These are phyloP conservation scores for Bjerkandera adusta DNA, from an alignment of 1,284 basidiomycete species.

Conservation along the genomic window DNA sequence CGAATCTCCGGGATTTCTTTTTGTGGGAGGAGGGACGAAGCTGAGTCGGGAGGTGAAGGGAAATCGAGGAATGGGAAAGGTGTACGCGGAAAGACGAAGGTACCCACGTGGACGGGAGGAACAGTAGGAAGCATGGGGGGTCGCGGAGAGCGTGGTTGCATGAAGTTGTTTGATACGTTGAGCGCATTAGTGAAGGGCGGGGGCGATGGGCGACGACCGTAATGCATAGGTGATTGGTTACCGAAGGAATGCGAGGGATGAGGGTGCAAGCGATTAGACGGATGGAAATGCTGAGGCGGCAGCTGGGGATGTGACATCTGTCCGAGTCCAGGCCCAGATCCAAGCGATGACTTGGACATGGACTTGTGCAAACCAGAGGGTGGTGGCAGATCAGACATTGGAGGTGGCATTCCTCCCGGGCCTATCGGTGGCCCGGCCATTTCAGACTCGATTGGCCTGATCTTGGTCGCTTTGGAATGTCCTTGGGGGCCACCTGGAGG, in stretches of 20 bases:
- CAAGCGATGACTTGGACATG: slow-evolving; percentile 16
- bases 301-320: slow-evolving; percentile 6
- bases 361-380: slow-evolving; percentile 17
- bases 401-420: slow-evolving; percentile 17
- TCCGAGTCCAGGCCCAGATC: slow-evolving; percentile 8
- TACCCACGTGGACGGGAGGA: slow-evolving; percentile 50
- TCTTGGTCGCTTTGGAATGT: slow-evolving; percentile 7
- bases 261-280: slow-evolving; percentile 16
- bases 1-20: slow-evolving; percentile 51
- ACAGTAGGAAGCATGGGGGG: slow-evolving; percentile 23
- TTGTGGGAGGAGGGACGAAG: slow-evolving; percentile 20
- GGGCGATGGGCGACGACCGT: slow-evolving; percentile 7
- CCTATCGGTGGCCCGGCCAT: slow-evolving; percentile 1
- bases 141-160: slow-evolving; percentile 17
- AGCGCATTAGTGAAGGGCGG: slow-evolving; percentile 10
- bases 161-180: slow-evolving; percentile 6
- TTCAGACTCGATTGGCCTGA: slow-evolving; percentile 1
- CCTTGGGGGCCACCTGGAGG: slow-evolving; percentile 1
- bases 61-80: slow-evolving; percentile 42
- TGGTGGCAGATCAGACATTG: slow-evolving; percentile 15
- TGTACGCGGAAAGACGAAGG: slow-evolving; percentile 46
- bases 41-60: slow-evolving; percentile 19
- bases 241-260: slow-evolving; percentile 15
- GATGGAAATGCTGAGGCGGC: slow-evolving; percentile 17
- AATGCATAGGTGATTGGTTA: slow-evolving; percentile 6